Percentiles rank a stretch among this genome's conserved stretches.
phyloP scores from a whole-genome alignment of 2,329 filamentous ascomycete genomes.

The Periconia sp. region DNA sequence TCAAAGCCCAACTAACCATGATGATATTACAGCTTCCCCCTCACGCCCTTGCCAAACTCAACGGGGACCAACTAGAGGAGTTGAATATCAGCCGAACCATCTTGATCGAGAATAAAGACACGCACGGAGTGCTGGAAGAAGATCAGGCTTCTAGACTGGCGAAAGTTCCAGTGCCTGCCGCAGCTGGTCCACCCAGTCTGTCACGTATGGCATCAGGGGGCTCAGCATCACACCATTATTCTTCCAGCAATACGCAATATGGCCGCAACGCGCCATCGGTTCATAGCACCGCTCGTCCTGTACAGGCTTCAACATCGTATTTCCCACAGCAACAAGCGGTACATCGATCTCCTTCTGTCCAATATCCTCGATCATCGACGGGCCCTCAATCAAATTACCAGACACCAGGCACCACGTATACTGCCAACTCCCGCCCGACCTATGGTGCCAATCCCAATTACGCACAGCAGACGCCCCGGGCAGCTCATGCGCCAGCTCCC shows the following conservation, averaged over 20 bases:
- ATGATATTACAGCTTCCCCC: conserved; percentile 78
- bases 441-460: conserved; percentile 32
- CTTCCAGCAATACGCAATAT: conserved; percentile 32
- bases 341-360: conserved; percentile 39
- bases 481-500: conserved; percentile 25
- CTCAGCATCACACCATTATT: conserved; percentile 32
- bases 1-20: conserved; percentile 73
- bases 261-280: conserved; percentile 28
- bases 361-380: conserved; percentile 36
- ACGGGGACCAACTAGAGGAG: conserved; percentile 82
- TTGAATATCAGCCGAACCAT: conserved; percentile 80
- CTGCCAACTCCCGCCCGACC: conserved; percentile 24
- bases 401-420: conserved; percentile 29
- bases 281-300: conserved; percentile 31
- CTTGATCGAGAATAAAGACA: conserved; percentile 70
- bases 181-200: conserved; percentile 30
- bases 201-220: conserved; percentile 26
- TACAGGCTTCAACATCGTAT: conserved; percentile 29
- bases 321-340: conserved; percentile 39
- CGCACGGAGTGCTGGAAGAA: conserved; percentile 79
- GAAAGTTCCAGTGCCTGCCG: conserved; percentile 41
- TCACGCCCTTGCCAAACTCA: conserved; percentile 81
- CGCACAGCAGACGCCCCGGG: conserved; percentile 35
- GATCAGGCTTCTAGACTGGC: conserved; percentile 61
- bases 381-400: conserved; percentile 32